Evolutionary conservation across 345 rosid species (phyloP).

Genomic region (Bruguiera sexangula): DNA sequence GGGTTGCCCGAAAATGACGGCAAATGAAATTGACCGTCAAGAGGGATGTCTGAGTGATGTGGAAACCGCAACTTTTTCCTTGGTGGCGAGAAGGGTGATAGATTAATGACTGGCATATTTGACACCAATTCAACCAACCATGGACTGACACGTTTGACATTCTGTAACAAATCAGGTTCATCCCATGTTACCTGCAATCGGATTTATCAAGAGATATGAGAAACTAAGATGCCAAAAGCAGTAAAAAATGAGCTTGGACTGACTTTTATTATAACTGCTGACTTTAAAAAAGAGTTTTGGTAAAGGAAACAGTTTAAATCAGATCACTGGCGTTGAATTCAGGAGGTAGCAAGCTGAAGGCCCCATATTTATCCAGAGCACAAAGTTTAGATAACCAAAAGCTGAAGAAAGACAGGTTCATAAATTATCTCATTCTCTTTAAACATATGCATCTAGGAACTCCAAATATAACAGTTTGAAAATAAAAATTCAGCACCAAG

Average conservation of each 20-base stretch:
- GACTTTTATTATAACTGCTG: not conserved
- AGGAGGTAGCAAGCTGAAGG: too few relatives aligned
- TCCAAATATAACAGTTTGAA: too few relatives aligned
- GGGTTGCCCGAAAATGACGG: constrained; percentile 70
- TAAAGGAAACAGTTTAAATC: too few relatives aligned
- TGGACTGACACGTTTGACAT: constrained; percentile 87
- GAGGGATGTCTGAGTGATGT: constrained; percentile 51
- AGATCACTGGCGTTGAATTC: too few relatives aligned
- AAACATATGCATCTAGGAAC: too few relatives aligned
- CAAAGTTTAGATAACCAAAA: too few relatives aligned
- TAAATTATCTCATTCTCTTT: too few relatives aligned
- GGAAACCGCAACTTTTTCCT: constrained; percentile 82
- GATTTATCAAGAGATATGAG: not conserved
- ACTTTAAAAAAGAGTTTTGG: too few relatives aligned
- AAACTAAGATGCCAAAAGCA: not conserved
- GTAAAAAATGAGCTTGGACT: not conserved
- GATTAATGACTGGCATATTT: constrained; percentile 63
- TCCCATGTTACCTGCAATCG: constrained; percentile 83
- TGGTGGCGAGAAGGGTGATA: constrained; percentile 76
- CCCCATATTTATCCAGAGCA: too few relatives aligned
- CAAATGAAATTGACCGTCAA: constrained; percentile 48
- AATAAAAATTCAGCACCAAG: too few relatives aligned
- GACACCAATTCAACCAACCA: constrained; percentile 95
- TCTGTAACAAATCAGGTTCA: constrained; percentile 94
- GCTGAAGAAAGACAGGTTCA: too few relatives aligned